Evolutionary conservation across 371 early-diverging fungal genomes (phyloP).

Genomic region (Haplosporangium sp.): DNA sequence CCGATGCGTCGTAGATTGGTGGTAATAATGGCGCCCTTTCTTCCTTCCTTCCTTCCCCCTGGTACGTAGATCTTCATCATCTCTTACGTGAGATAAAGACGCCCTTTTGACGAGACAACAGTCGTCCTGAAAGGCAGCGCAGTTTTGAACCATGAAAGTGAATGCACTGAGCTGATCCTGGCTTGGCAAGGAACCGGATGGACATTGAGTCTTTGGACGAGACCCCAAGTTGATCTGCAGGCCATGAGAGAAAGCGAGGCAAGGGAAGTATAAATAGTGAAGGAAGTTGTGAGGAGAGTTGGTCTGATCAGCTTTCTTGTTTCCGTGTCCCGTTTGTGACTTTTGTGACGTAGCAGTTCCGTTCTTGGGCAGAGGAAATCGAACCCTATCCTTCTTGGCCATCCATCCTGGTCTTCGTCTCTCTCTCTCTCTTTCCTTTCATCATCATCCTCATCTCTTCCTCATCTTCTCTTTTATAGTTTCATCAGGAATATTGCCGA

Average conservation of each 20-base stretch:
- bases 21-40: too few species aligned
- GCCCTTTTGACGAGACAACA: not conserved
- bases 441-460: not conserved
- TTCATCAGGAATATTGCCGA: not conserved
- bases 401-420: conserved; percentile 15
- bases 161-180: conserved; percentile 17
- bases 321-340: not conserved
- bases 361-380: not conserved
- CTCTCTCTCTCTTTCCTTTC: not conserved
- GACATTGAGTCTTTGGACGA: conserved; percentile 25
- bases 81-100: conserved; percentile 20
- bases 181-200: conserved; percentile 3
- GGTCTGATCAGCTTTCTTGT: not conserved
- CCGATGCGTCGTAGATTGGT: too few species aligned
- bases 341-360: conserved; percentile 13
- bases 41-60: too few species aligned
- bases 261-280: not conserved
- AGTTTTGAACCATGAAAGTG: conserved; percentile 7
- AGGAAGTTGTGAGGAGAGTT: not conserved
- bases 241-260: conserved; percentile 16
- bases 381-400: not conserved
- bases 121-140: conserved; percentile 7
- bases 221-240: conserved; percentile 35
- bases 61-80: not conserved
- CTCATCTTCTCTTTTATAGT: not conserved